These are phyloP conservation scores for Aphanomyces invadans DNA, from an alignment of 352 stramenopile species.

Conservation along the genomic window DNA sequence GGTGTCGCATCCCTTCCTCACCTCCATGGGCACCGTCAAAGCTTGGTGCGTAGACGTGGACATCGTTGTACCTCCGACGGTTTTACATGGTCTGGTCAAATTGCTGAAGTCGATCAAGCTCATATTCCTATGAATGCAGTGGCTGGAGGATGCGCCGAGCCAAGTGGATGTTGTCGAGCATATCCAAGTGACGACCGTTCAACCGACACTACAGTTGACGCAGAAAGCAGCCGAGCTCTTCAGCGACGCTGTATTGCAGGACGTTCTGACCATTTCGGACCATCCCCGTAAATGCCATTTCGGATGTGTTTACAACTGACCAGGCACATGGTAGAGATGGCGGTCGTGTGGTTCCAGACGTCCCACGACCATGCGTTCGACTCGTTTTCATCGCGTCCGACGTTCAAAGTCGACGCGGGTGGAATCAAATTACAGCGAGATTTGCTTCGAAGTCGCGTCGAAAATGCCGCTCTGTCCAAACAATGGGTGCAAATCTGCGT, in stretches of 20 bases:
- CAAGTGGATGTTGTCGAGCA: constrained; percentile 5
- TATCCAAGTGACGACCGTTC: background rate
- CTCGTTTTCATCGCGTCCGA: background rate
- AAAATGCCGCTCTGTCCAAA: background rate
- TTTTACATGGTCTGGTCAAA: background rate
- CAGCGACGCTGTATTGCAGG: constrained; percentile 8
- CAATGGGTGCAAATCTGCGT: background rate
- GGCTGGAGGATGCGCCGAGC: background rate
- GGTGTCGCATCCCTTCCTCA: background rate
- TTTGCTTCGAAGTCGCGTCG: background rate
- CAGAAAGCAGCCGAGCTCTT: background rate
- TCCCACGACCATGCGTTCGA: background rate
- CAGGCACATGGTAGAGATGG: background rate
- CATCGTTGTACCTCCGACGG: background rate
- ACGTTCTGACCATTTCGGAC: background rate
- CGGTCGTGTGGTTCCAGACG: background rate
- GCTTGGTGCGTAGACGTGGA: background rate
- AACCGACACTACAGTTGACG: background rate
- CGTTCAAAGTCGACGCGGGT: background rate
- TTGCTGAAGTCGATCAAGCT: background rate
- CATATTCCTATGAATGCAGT: background rate
- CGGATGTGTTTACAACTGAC: background rate
- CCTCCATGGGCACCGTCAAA: background rate
- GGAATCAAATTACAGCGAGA: background rate
- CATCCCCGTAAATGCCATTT: background rate